These are phyloP conservation scores for Coemansia sp. DNA, from an alignment of 192 early-diverging fungal genomes.

Conservation along the genomic window DNA sequence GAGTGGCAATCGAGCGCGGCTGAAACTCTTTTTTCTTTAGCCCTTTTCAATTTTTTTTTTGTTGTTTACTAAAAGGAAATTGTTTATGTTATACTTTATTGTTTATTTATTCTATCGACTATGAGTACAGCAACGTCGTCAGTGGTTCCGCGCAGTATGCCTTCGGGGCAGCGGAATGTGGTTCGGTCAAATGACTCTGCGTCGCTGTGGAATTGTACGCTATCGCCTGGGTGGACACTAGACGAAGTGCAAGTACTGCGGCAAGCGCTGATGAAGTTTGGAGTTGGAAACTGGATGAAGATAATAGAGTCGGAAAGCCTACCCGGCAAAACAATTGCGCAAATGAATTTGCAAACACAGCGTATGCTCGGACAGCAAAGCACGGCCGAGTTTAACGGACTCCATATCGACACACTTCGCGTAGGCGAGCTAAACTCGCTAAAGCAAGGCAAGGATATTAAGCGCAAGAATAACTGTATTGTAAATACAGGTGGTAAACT, in stretches of 20 bases:
- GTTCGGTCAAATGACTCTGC: slow-evolving; percentile 93
- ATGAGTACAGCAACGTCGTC: slow-evolving; percentile 20
- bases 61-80: slow-evolving; percentile 12
- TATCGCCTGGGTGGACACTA: slow-evolving; percentile 91
- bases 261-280: slow-evolving; percentile 85
- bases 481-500: slow-evolving; percentile 88
- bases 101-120: slow-evolving; percentile 10
- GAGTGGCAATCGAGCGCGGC: background rate
- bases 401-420: slow-evolving; percentile 87
- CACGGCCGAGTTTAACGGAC: slow-evolving; percentile 91
- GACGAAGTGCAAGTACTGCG: slow-evolving; percentile 84
- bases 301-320: slow-evolving; percentile 89
- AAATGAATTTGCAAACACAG: slow-evolving; percentile 96
- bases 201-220: slow-evolving; percentile 93
- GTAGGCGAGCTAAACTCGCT: slow-evolving; percentile 88
- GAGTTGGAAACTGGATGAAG: slow-evolving; percentile 95
- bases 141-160: slow-evolving; percentile 85
- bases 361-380: slow-evolving; percentile 95
- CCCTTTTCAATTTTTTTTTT: slow-evolving; percentile 2
- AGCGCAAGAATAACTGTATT: slow-evolving; percentile 93
- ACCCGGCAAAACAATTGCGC: slow-evolving; percentile 96
- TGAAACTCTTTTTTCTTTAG: background rate
- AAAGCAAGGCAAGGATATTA: slow-evolving; percentile 81
- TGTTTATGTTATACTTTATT: slow-evolving; percentile 19
- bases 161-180: slow-evolving; percentile 85